These are phyloP conservation scores for Gnomoniopsis smithogilvyi DNA, from an alignment of 2,329 filamentous ascomycete species.

Conservation along the genomic window DNA sequence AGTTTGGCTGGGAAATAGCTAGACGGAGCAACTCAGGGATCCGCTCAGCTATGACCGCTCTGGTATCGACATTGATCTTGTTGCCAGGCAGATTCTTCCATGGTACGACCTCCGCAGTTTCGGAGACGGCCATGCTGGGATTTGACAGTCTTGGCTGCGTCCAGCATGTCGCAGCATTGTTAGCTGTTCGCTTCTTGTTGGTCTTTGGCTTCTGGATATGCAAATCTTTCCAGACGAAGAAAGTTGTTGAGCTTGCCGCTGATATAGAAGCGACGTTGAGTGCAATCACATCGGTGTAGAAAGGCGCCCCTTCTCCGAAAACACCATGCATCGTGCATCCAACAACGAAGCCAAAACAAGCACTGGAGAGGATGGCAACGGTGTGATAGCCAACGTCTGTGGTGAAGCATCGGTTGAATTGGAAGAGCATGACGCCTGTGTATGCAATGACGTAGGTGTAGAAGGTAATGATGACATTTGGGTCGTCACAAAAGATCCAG, in stretches of 20 bases:
- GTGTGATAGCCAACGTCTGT: slow-evolving; percentile 32
- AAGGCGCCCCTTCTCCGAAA: slow-evolving; percentile 23
- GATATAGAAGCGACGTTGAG: slow-evolving; percentile 29
- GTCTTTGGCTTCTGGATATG: slow-evolving; percentile 11
- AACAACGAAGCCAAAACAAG: slow-evolving; percentile 28
- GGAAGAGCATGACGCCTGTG: slow-evolving; percentile 34
- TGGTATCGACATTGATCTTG: slow-evolving; percentile 17
- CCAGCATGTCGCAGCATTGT: slow-evolving; percentile 3
- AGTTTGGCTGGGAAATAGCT: slow-evolving; percentile 20
- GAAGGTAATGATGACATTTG: slow-evolving; percentile 30
- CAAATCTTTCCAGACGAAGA: slow-evolving; percentile 29
- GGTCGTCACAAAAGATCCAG: slow-evolving; percentile 32
- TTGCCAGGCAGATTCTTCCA: slow-evolving; percentile 16
- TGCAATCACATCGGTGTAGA: slow-evolving; percentile 31
- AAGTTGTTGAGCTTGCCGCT: slow-evolving; percentile 29
- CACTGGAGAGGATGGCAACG: slow-evolving; percentile 30
- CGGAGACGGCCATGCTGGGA: slow-evolving; percentile 16
- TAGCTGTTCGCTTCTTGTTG: neutral
- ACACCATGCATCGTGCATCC: slow-evolving; percentile 31
- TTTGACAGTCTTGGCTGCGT: slow-evolving; percentile 14
- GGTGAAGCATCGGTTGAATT: slow-evolving; percentile 39
- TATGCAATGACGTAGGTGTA: slow-evolving; percentile 34
- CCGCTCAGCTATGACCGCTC: slow-evolving; percentile 17
- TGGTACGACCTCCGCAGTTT: slow-evolving; percentile 15
- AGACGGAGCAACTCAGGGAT: slow-evolving; percentile 23